These are phyloP conservation scores for Hypoxylon sp. DNA, from an alignment of 2,329 filamentous ascomycete genomes.

Conservation along the genomic window DNA sequence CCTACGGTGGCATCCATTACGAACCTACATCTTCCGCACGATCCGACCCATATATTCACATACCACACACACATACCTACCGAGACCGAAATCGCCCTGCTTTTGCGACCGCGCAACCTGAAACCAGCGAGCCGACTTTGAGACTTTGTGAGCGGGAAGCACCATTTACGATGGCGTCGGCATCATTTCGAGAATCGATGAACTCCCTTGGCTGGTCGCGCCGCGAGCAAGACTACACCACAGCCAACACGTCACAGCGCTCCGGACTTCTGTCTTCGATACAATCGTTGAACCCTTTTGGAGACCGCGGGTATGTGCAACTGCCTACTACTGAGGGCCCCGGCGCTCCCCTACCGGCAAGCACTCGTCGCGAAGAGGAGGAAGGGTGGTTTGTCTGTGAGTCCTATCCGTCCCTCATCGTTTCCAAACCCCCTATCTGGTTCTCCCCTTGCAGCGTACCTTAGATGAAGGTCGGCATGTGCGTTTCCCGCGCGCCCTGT, in stretches of 20 bases:
- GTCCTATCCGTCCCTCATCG: slow-evolving; percentile 57
- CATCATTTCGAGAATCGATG: slow-evolving; percentile 92
- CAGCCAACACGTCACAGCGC: slow-evolving; percentile 77
- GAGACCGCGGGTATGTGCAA: slow-evolving; percentile 85
- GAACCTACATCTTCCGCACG: slow-evolving; percentile 36
- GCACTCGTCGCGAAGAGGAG: slow-evolving; percentile 89
- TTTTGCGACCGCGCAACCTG: slow-evolving; percentile 27
- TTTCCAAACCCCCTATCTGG: slow-evolving; percentile 38
- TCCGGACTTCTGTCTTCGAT: slow-evolving; percentile 83
- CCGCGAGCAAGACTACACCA: slow-evolving; percentile 79
- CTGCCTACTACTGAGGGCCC: slow-evolving; percentile 86
- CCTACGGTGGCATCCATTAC: slow-evolving; percentile 40
- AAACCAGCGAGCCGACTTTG: slow-evolving; percentile 26
- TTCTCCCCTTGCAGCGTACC: slow-evolving; percentile 56
- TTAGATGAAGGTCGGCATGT: slow-evolving; percentile 55
- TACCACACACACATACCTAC: slow-evolving; percentile 32
- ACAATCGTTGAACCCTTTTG: slow-evolving; percentile 89
- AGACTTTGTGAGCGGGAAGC: slow-evolving; percentile 17
- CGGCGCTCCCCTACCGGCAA: slow-evolving; percentile 87
- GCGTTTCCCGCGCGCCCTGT: slow-evolving; percentile 58
- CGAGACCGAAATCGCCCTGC: slow-evolving; percentile 32
- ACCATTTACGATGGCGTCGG: slow-evolving; percentile 76
- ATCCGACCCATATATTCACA: slow-evolving; percentile 35
- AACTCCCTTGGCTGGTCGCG: slow-evolving; percentile 95
- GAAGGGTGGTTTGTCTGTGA: slow-evolving; percentile 96